Evolutionary conservation across 176 grass and related monocot species (phyloP).

Genomic region (Rhynchospora breviuscula): DNA sequence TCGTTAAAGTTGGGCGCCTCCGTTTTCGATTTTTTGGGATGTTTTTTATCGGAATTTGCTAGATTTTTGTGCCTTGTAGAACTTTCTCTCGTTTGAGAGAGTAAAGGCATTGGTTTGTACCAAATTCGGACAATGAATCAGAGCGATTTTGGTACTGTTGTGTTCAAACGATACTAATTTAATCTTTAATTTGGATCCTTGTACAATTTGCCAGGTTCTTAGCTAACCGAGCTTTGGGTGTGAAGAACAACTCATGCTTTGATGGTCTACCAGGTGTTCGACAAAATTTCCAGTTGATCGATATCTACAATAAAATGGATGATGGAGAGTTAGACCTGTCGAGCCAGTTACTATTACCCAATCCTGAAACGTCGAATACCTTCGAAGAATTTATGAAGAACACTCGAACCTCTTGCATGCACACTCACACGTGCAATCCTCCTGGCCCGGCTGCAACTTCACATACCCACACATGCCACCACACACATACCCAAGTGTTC

Average conservation of each 20-base stretch:
- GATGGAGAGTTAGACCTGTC: constrained; percentile 50
- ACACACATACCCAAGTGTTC: constrained; percentile 55
- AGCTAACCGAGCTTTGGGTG: background rate
- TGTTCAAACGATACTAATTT: background rate
- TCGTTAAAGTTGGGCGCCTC: background rate
- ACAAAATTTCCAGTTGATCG: background rate
- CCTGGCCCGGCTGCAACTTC: constrained; percentile 31
- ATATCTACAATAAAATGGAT: constrained; percentile 45
- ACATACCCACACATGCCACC: constrained; percentile 71
- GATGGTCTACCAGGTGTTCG: constrained; percentile 7
- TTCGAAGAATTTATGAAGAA: constrained; percentile 64
- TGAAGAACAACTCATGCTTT: background rate
- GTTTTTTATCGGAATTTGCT: background rate
- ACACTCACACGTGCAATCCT: constrained; percentile 63
- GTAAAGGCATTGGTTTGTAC: background rate
- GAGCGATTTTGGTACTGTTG: background rate
- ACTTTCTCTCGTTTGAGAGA: background rate
- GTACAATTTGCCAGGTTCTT: background rate
- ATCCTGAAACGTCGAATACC: constrained; percentile 38
- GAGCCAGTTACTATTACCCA: constrained; percentile 51
- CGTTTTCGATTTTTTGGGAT: background rate
- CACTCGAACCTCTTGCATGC: constrained; percentile 43
- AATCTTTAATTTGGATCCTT: background rate
- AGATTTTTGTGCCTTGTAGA: constrained; percentile 11
- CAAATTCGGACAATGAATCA: background rate